These are phyloP conservation scores for Paragyromitra xinjiangensis DNA, from an alignment of 495 filamentous ascomycete genomes.

Conservation along the genomic window DNA sequence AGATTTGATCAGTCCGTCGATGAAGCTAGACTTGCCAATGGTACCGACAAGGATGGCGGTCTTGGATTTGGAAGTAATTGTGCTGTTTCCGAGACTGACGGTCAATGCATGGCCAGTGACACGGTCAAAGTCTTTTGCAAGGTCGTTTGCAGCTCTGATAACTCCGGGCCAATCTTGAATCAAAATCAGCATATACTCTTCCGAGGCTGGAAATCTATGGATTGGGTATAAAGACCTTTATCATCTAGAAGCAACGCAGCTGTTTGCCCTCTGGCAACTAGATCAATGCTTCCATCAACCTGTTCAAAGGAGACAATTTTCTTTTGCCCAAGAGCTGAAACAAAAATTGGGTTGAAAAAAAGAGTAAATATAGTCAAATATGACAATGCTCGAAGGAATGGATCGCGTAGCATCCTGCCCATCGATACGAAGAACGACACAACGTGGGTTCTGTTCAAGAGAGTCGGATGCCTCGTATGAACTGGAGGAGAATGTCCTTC, in stretches of 20 bases:
- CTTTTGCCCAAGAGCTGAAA: conserved; percentile 66
- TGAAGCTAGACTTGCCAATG: conserved; percentile 69
- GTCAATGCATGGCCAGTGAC: conserved; percentile 72
- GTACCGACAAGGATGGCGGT: conserved; percentile 76
- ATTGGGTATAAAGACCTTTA: conserved; percentile 48
- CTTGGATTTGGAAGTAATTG: conserved; percentile 61
- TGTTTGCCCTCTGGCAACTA: conserved; percentile 61
- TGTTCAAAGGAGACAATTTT: conserved; percentile 64
- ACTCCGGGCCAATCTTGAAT: conserved; percentile 71
- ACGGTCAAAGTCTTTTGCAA: conserved; percentile 75
- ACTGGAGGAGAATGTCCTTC: conserved; percentile 5
- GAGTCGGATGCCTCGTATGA: conserved; percentile 1
- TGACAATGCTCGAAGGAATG: conserved; percentile 23
- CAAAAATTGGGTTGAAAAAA: conserved; percentile 49
- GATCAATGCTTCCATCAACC: conserved; percentile 58
- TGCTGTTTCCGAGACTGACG: conserved; percentile 61
- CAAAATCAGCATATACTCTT: neutral
- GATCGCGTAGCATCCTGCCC: conserved; percentile 39
- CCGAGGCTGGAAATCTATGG: neutral
- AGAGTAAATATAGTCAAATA: conserved; percentile 24
- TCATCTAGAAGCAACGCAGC: conserved; percentile 41
- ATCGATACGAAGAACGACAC: conserved; percentile 25
- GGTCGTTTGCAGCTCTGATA: conserved; percentile 71
- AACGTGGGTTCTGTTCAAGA: neutral
- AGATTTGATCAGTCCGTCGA: conserved; percentile 65